A percentile compares a stretch with the other conserved stretches of the same genome.
Evolutionary conservation across 129 eudicot genomes (phyloP).

Genomic region (Pseudognaphalium luteoalbum): DNA sequence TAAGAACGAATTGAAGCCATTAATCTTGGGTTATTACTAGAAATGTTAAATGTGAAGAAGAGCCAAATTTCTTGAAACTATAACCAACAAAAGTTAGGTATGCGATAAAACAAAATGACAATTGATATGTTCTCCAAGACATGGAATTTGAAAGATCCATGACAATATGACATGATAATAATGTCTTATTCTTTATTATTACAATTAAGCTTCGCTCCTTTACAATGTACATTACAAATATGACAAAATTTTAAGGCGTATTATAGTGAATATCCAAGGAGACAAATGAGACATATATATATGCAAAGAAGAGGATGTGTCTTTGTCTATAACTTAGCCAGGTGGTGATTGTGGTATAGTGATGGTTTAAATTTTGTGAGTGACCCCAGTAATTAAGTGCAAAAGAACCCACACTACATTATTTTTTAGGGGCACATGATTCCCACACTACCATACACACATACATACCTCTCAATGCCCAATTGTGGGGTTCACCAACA

Average conservation of each 20-base stretch:
- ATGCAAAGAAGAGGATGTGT: constrained; percentile 18
- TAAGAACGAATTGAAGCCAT: too few relatives aligned
- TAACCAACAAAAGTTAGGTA: not conserved
- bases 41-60: too few relatives aligned
- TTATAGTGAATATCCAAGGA: constrained; percentile 10
- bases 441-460: constrained; percentile 21
- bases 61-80: not conserved
- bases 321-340: constrained; percentile 38
- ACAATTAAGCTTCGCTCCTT: not conserved
- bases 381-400: constrained; percentile 35
- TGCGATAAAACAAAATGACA: not conserved
- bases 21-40: too few relatives aligned
- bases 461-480: not conserved
- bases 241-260: constrained; percentile 2
- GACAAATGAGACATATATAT: constrained; percentile 23
- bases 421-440: constrained; percentile 34
- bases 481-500: constrained; percentile 38
- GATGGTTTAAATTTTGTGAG: constrained; percentile 28
- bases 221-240: not conserved
- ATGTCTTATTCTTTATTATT: not conserved
- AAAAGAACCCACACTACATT: constrained; percentile 24
- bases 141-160: not conserved
- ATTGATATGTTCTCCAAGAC: not conserved
- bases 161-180: not conserved
- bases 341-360: constrained; percentile 29